Conservation (phyloP, 345 rosid species). For the Syzygium oleosum region DNA sequence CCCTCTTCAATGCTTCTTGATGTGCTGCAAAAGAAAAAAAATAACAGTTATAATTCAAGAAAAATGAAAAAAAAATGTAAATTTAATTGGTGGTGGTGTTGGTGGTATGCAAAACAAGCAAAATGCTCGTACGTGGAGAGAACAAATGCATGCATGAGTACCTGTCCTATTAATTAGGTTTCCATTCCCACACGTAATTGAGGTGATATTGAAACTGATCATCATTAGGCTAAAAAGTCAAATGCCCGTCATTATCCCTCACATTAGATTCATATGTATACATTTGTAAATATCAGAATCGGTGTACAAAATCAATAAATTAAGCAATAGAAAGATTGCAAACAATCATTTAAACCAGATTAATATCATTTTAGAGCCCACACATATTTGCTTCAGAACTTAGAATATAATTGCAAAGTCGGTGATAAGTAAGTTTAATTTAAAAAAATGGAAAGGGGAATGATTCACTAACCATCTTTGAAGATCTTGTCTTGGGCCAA, state of each 20-base stretch:
- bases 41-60: not conserved
- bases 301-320: not conserved
- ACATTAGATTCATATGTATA: not conserved
- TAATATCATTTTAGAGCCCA: not conserved
- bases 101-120: not conserved
- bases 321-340: not conserved
- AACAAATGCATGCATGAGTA: not conserved
- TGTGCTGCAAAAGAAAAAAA: slow-evolving; percentile 39
- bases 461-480: slow-evolving; percentile 58
- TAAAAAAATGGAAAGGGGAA: not conserved
- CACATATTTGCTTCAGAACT: not conserved
- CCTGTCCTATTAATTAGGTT: not conserved
- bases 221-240: not conserved
- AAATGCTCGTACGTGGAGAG: not conserved
- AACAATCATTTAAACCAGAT: not conserved
- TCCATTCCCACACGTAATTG: not conserved
- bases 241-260: not conserved
- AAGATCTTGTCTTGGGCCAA: slow-evolving; percentile 86
- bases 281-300: not conserved
- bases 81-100: not conserved
- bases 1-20: slow-evolving; percentile 79
- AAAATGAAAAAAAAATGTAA: not conserved
- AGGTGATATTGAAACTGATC: not conserved
- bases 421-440: not conserved
- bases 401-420: not conserved